phyloP scores from a whole-genome alignment of 148 eudicot species.

The Rhododendron ovatum region DNA sequence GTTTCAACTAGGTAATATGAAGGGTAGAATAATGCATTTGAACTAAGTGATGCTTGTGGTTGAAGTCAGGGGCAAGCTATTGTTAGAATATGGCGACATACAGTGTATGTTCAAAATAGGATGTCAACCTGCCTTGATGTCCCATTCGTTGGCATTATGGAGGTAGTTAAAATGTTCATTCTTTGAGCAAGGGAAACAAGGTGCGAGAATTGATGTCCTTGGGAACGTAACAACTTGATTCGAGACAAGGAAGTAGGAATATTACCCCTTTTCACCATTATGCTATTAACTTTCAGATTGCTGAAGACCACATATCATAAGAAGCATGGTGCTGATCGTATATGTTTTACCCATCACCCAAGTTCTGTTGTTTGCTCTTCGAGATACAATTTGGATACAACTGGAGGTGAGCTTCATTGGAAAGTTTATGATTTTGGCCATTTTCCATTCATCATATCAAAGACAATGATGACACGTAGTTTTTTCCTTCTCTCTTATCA shows the following conservation, averaged over 20 bases:
- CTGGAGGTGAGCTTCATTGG: slow-evolving; percentile 51
- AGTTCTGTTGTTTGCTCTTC: slow-evolving; percentile 88
- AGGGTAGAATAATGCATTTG: background rate
- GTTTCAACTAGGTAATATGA: background rate
- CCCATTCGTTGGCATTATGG: background rate
- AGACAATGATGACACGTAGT: background rate
- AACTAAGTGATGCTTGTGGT: background rate
- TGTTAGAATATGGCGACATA: background rate
- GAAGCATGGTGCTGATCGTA: slow-evolving; percentile 90
- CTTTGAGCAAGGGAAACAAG: background rate
- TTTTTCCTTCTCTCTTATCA: slow-evolving; percentile 26
- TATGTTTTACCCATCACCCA: slow-evolving; percentile 97
- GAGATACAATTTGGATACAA: slow-evolving; percentile 61
- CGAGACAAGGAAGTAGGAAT: background rate
- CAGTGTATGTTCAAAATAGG: background rate
- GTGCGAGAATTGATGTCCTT: background rate
- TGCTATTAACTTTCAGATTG: slow-evolving; percentile 46
- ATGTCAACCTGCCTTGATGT: background rate
- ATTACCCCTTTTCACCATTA: background rate
- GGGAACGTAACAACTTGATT: background rate
- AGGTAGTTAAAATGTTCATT: background rate
- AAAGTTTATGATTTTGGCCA: background rate
- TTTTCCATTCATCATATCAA: background rate
- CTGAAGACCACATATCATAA: slow-evolving; percentile 93
- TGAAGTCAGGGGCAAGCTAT: background rate